A percentile compares a stretch with the other conserved stretches of the same genome.
phyloP scores from a whole-genome alignment of 495 filamentous ascomycete species.

The Tuber magnatum region DNA sequence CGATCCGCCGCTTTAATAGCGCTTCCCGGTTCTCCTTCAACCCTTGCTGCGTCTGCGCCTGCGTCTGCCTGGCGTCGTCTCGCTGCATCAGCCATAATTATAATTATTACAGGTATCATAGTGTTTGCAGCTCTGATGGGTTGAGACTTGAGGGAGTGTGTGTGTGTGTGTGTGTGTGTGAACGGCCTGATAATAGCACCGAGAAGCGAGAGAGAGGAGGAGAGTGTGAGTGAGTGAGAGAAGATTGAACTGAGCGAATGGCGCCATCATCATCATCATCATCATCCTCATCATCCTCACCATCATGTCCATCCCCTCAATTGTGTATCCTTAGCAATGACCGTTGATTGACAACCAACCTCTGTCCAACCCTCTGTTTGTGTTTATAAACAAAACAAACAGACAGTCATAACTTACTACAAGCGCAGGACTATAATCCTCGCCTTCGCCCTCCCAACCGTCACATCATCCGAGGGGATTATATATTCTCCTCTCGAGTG shows the following conservation, averaged over 20 bases:
- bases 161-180: no score
- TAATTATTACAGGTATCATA: neutral
- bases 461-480: neutral
- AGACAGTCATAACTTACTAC: no score
- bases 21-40: slow-evolving; percentile 11
- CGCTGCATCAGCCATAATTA: neutral
- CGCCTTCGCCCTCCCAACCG: neutral
- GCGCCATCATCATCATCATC: neutral
- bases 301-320: neutral
- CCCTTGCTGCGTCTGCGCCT: slow-evolving; percentile 15
- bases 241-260: neutral
- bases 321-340: neutral
- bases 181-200: neutral
- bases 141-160: neutral
- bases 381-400: neutral
- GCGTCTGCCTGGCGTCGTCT: neutral
- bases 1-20: slow-evolving; percentile 32
- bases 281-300: no score
- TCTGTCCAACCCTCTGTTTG: neutral
- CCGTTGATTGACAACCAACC: neutral
- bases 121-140: neutral
- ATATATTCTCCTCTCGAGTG: neutral
- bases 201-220: neutral
- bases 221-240: no score
- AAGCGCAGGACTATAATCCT: no score